A percentile compares a stretch with the other conserved stretches of the same genome.
Evolutionary conservation across 2,329 filamentous ascomycete species (phyloP).

Genomic region (Xylariaceae sp.): DNA sequence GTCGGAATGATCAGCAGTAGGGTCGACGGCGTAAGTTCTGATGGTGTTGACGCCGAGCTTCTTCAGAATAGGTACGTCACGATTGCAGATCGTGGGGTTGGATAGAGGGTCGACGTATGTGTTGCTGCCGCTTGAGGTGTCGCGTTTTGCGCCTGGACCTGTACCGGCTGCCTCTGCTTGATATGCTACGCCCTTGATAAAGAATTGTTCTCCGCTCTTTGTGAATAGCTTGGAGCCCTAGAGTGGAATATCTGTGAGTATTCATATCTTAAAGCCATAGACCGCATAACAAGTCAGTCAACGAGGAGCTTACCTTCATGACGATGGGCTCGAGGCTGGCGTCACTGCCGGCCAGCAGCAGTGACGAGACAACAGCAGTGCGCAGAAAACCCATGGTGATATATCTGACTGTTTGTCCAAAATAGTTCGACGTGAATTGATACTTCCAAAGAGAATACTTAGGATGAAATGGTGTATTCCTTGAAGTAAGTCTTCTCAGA

Average conservation of each 20-base stretch:
- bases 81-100: constrained; percentile 57
- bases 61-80: constrained; percentile 66
- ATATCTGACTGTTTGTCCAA: too few relatives aligned
- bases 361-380: constrained; percentile 25
- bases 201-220: constrained; percentile 50
- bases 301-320: constrained; percentile 29
- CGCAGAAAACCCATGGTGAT: constrained; percentile 28
- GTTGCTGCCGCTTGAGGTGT: constrained; percentile 31
- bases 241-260: too few relatives aligned
- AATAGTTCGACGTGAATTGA: too few relatives aligned
- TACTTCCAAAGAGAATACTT: too few relatives aligned
- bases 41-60: constrained; percentile 69
- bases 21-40: constrained; percentile 74
- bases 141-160: constrained; percentile 39
- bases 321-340: constrained; percentile 31
- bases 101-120: constrained; percentile 68
- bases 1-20: constrained; percentile 58
- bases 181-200: constrained; percentile 73
- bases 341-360: constrained; percentile 25
- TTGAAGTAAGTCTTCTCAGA: too few relatives aligned
- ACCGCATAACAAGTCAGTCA: too few relatives aligned
- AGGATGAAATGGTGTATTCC: too few relatives aligned
- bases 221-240: constrained; percentile 59
- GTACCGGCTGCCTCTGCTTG: constrained; percentile 56
- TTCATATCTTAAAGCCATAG: too few relatives aligned